phyloP scores from a whole-genome alignment of 805 yeast genomes.

The Yarrowia porcina region DNA sequence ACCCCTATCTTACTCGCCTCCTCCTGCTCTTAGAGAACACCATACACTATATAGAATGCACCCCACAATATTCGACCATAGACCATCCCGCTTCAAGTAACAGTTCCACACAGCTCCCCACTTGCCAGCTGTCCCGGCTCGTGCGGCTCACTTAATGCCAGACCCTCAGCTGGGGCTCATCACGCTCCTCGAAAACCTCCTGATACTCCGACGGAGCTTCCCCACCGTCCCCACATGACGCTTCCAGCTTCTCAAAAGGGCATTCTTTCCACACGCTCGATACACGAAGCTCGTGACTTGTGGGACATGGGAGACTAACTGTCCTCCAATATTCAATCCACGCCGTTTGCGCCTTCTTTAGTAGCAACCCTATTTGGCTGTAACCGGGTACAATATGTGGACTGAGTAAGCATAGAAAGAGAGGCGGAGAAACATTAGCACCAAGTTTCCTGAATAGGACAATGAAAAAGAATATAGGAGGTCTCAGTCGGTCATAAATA shows the following conservation, averaged over 20 bases:
- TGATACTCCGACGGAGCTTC: not conserved
- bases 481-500: not conserved
- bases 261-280: not conserved
- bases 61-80: not conserved
- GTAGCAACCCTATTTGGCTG: not conserved
- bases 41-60: not conserved
- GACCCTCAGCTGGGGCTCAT: not conserved
- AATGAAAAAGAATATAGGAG: not conserved
- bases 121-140: not conserved
- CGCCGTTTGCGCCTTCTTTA: not conserved
- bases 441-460: not conserved
- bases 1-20: no score
- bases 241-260: constrained; percentile 3
- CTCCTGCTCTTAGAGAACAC: not conserved
- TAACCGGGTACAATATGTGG: constrained; percentile 13
- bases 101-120: not conserved
- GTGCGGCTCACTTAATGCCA: not conserved
- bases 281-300: not conserved
- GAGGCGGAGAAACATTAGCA: not conserved
- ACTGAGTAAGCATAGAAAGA: not conserved
- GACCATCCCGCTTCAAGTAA: not conserved
- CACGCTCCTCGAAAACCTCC: not conserved
- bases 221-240: not conserved
- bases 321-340: not conserved
- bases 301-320: no score